Conservation (phyloP, 1,284 basidiomycete genomes). For the Ganoderma leucocontextum region DNA sequence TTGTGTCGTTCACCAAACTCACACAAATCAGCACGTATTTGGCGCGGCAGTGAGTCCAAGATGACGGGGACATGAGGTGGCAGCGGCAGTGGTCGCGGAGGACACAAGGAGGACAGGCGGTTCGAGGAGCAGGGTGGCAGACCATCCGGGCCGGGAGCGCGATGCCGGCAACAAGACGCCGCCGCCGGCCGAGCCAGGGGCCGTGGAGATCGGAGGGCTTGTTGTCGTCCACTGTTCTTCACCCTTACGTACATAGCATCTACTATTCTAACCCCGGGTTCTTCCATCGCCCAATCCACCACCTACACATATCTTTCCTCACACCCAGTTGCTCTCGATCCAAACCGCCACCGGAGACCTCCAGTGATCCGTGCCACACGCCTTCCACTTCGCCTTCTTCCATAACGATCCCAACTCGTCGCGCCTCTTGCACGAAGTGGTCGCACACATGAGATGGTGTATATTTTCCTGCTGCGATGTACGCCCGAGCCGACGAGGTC, state of each 20-base stretch:
- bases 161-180: too few relatives aligned
- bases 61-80: too few relatives aligned
- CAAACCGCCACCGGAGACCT: slow-evolving; percentile 52
- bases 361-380: slow-evolving; percentile 58
- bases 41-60: too few relatives aligned
- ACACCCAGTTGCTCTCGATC: slow-evolving; percentile 54
- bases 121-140: too few relatives aligned
- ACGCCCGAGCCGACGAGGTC: slow-evolving; percentile 52
- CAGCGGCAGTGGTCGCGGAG: too few relatives aligned
- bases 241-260: not conserved
- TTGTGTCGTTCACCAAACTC: too few relatives aligned
- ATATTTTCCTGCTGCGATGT: slow-evolving; percentile 72
- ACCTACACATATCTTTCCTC: slow-evolving; percentile 65
- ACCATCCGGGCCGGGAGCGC: too few relatives aligned
- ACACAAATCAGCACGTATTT: too few relatives aligned
- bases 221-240: too few relatives aligned
- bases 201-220: too few relatives aligned
- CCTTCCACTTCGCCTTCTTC: slow-evolving; percentile 51
- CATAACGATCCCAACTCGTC: slow-evolving; percentile 53
- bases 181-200: too few relatives aligned
- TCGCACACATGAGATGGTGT: slow-evolving; percentile 62
- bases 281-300: slow-evolving; percentile 64
- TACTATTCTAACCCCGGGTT: not conserved
- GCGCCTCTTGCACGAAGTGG: slow-evolving; percentile 56
- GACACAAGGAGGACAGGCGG: too few relatives aligned